Evolutionary conservation across 2,329 filamentous ascomycete genomes (phyloP).

Genomic region (Calonectria honghensis): DNA sequence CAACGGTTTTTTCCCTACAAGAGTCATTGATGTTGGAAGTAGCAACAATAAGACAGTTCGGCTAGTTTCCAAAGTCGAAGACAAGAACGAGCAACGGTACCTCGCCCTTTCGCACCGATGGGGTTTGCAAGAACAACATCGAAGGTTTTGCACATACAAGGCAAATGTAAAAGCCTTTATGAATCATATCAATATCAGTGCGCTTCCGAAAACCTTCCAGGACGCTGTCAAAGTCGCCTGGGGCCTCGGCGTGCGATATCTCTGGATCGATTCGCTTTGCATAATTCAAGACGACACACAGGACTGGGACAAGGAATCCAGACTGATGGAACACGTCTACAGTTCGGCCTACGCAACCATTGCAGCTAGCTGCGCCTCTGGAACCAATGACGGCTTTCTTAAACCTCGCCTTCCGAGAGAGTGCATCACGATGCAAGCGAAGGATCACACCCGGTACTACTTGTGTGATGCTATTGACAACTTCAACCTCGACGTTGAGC

Average conservation of each 20-base stretch:
- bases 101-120: conserved; percentile 1
- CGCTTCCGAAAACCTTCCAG: conserved; percentile 9
- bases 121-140: not conserved
- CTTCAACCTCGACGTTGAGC: conserved; percentile 42
- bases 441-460: too few species aligned
- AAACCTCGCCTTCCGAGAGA: conserved; percentile 21
- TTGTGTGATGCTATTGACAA: conserved; percentile 39
- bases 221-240: conserved; percentile 21
- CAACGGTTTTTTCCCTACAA: not conserved
- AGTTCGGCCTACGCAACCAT: conserved; percentile 1
- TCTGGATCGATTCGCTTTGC: conserved; percentile 35
- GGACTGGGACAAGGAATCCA: conserved; percentile 11
- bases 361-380: conserved; percentile 1
- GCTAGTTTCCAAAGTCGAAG: too few species aligned
- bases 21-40: conserved; percentile 1
- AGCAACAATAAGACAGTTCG: too few species aligned
- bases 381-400: conserved; percentile 17
- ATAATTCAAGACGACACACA: conserved; percentile 23
- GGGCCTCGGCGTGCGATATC: not conserved
- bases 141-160: not conserved
- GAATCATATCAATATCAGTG: not conserved
- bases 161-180: not conserved
- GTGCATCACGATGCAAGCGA: conserved; percentile 21
- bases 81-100: not conserved
- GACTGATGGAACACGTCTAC: conserved; percentile 2